Base-by-base conservation (phyloP, 2,329 filamentous ascomycete genomes). In the Calonectria honghensis region DNA sequence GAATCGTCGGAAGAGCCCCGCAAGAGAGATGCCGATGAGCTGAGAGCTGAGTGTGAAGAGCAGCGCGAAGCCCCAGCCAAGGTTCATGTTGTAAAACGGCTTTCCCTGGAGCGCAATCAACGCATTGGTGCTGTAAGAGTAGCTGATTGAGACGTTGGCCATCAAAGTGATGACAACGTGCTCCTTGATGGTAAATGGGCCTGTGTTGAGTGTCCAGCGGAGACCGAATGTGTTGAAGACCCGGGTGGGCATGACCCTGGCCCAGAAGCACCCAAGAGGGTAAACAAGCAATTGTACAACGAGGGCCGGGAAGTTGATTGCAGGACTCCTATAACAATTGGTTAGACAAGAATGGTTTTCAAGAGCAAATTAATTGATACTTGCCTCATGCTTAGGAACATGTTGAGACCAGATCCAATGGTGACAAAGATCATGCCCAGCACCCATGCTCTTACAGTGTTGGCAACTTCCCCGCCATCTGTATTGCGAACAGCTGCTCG, bases 1-100 rank as follows among this genome's bases (percentile, higher is more conserved):
- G 81, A 90, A 92, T 31, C 89, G 86, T 35, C 90, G 86, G 39
- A 87, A 86, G 54, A 92, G 82, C 0, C 91, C 91, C 0, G 91
- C 91, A 20, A 93, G 83, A 1, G 90, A 90, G 76, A 92, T 92
- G 6, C 92, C 92, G 63, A 92, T 90, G 77, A 91, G 85, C 75
- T 92, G 89, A 1, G 90, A 91, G 24, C 90, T 90, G 73, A 93
- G 87, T 14, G 87, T 88, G 72, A 93, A 86, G 29, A 92, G 84
- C 2, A 92, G 82, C 78, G 92, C 88, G 80, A 91, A 92, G 4
- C 87, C 87, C 84, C 90, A 91, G 37, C 90, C 87, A 27, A 89
- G 86, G 5, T 85, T 84, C 76, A 89, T 84, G 48, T 86, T 73
- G 79, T 89, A 90, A 75, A 86, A 87, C 0, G 85, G 84, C 75